Conservation (phyloP, 176 grass and related monocot genomes). For the Carex cristatella region DNA sequence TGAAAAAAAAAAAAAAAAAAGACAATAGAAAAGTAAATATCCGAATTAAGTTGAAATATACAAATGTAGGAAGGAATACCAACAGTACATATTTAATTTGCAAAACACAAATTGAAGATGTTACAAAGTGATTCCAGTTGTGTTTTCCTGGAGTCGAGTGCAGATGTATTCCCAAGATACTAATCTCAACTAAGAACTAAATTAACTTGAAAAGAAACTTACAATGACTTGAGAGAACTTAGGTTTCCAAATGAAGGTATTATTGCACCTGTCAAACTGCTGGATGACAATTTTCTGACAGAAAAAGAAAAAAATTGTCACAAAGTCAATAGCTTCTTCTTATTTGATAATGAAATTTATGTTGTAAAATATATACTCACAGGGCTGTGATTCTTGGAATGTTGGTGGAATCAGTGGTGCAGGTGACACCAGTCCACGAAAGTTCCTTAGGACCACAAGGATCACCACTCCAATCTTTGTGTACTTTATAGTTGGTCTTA, state of each 20-base stretch:
- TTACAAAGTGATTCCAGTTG: background rate
- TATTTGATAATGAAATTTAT: background rate
- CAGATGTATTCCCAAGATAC: background rate
- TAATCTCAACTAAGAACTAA: background rate
- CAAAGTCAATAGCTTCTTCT: background rate
- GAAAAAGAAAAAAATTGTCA: background rate
- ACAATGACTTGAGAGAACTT: conserved; percentile 25
- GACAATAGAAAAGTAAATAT: background rate
- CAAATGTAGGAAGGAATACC: too few species aligned
- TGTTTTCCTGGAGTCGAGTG: background rate
- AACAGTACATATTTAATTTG: too few species aligned
- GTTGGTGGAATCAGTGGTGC: background rate
- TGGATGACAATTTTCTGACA: conserved; percentile 22
- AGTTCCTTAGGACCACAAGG: conserved; percentile 25
- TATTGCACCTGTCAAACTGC: conserved; percentile 15
- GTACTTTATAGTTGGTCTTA: conserved; percentile 25
- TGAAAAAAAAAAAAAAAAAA: background rate
- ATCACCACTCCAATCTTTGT: conserved; percentile 33
- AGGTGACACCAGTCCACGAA: conserved; percentile 25
- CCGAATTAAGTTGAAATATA: background rate
- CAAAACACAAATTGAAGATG: too few species aligned
- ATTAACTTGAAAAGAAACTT: conserved; percentile 17
- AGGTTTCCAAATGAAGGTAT: conserved; percentile 24
- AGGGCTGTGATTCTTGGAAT: conserved; percentile 25
- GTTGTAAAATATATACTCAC: conserved; percentile 10